A percentile compares a stretch with the other conserved stretches of the same genome.
Conservation (phyloP, 148 eudicot species). For the Arbutus unedo region DNA sequence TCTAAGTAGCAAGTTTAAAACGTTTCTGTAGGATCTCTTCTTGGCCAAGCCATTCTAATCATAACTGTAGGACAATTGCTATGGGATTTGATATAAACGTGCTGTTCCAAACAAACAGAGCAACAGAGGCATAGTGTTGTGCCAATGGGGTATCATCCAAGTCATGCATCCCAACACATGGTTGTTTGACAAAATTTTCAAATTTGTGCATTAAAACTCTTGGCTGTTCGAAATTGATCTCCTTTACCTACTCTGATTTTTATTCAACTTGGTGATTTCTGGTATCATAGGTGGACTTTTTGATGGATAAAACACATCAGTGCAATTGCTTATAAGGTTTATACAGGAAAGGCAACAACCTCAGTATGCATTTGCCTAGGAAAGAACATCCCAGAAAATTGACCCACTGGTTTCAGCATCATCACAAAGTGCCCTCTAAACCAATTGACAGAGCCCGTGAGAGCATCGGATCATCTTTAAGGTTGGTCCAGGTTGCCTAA, state of each 20-base stretch:
- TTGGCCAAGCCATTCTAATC: neutral
- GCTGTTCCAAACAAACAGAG: neutral
- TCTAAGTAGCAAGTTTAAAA: neutral
- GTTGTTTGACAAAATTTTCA: neutral
- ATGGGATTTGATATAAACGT: neutral
- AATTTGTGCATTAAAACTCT: neutral
- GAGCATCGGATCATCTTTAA: conserved; percentile 43
- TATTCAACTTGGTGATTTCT: neutral
- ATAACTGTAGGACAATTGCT: neutral
- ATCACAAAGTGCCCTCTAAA: neutral
- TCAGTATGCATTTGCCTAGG: neutral
- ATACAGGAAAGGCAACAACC: neutral
- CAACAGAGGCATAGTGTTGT: neutral
- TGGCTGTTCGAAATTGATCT: neutral
- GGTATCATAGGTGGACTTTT: neutral
- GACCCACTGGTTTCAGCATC: neutral
- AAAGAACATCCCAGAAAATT: neutral
- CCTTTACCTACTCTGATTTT: neutral
- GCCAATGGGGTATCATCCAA: too few species aligned
- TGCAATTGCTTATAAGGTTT: neutral
- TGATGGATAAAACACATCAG: neutral
- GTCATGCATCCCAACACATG: too few species aligned
- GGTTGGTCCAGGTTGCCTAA: conserved; percentile 19
- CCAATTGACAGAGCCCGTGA: conserved; percentile 31
- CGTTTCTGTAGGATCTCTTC: neutral